Percentiles rank a stretch among this genome's conserved stretches.
phyloP scores from a whole-genome alignment of 495 filamentous ascomycete species.

The Lophium mytilinum region DNA sequence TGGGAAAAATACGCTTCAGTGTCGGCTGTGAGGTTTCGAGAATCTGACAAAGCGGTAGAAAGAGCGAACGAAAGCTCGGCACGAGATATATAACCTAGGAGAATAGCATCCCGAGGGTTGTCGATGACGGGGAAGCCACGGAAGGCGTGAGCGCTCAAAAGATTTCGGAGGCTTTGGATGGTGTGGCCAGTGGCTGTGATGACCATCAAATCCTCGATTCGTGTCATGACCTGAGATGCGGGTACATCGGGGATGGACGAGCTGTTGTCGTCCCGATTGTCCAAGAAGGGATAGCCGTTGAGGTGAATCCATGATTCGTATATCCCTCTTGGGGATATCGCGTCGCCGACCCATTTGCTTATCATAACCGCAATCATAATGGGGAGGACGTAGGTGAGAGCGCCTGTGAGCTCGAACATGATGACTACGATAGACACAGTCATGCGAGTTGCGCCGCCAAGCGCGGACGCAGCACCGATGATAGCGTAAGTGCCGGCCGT shows the following conservation, averaged over 20 bases:
- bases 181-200: conserved; percentile 84
- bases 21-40: conserved; percentile 52
- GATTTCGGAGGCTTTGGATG: conserved; percentile 58
- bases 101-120: conserved; percentile 60
- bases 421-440: conserved; percentile 96
- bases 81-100: conserved; percentile 90
- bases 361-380: conserved; percentile 99
- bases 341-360: conserved; percentile 96
- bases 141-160: conserved; percentile 67
- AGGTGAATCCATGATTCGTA: conserved; percentile 98
- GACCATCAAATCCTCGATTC: conserved; percentile 80
- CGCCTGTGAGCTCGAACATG: conserved; percentile 97
- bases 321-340: conserved; percentile 87
- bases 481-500: conserved; percentile 95
- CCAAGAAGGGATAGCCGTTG: conserved; percentile 92
- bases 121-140: conserved; percentile 89
- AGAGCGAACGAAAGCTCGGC: conserved; percentile 82
- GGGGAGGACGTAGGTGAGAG: conserved; percentile 90
- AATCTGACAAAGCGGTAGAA: conserved; percentile 42
- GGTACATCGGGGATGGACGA: conserved; percentile 71
- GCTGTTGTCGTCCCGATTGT: conserved; percentile 72
- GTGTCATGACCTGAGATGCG: conserved; percentile 80
- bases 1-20: conserved; percentile 80
- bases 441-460: conserved; percentile 97
- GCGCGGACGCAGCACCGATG: conserved; percentile 89